These are phyloP conservation scores for Litsea cubeba DNA, from an alignment of 164 flowering plant genomes.

Conservation along the genomic window DNA sequence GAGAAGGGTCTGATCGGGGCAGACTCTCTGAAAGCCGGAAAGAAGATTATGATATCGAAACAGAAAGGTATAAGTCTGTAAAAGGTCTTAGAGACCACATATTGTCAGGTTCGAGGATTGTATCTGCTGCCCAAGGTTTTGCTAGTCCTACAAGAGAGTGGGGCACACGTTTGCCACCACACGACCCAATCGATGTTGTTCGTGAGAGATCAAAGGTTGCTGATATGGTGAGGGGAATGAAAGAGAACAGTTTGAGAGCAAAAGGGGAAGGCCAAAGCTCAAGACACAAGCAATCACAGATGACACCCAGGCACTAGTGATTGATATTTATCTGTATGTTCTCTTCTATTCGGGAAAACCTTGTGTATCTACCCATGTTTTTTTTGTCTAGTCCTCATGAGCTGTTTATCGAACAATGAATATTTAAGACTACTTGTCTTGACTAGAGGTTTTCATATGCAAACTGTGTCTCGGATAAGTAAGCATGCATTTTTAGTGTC, in stretches of 20 bases:
- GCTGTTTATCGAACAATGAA: neutral
- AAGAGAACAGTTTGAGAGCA: slow-evolving; percentile 28
- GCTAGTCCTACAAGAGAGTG: slow-evolving; percentile 47
- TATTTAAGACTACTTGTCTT: neutral
- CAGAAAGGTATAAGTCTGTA: slow-evolving; percentile 39
- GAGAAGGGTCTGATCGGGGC: slow-evolving; percentile 11
- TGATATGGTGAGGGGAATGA: slow-evolving; percentile 12
- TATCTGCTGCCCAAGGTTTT: slow-evolving; percentile 25
- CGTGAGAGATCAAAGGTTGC: slow-evolving; percentile 36
- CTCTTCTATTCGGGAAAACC: neutral
- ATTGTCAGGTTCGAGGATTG: slow-evolving; percentile 42
- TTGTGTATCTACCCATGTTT: neutral
- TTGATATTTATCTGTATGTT: too few relatives aligned
- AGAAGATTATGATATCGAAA: slow-evolving; percentile 21
- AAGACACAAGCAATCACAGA: slow-evolving; percentile 26
- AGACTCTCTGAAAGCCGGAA: slow-evolving; percentile 10
- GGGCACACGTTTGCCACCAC: slow-evolving; percentile 38
- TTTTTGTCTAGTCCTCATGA: neutral
- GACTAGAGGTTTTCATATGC: neutral
- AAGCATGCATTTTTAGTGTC: neutral
- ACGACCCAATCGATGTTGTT: slow-evolving; percentile 28
- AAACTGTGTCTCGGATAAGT: neutral
- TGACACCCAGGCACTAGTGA: neutral
- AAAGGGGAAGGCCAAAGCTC: slow-evolving; percentile 29
- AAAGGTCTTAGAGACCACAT: slow-evolving; percentile 53